Base-by-base conservation (phyloP, 371 early-diverging fungal genomes). In the Mortierella sp. region DNA sequence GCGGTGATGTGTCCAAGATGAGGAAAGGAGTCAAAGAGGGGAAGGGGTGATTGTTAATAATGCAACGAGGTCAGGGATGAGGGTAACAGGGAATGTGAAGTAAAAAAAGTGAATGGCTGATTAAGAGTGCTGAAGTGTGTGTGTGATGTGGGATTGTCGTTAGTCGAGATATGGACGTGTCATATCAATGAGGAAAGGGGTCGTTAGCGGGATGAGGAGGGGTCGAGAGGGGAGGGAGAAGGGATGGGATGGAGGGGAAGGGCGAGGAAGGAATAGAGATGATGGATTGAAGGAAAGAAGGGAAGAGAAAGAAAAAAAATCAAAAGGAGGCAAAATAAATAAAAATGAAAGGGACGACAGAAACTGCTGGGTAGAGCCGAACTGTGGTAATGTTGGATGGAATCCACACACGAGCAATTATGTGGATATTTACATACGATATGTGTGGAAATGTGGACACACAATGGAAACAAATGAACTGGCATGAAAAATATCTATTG, bases 151-250 rank as follows among this genome's bases (percentile, higher is more conserved):
- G 9, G n/a, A 24, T 29, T 26, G 45, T 66, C 66, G 66, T 66
- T 55, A 44, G 31, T 43, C n/a, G 26, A 13, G 74, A 79, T 79
- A 79, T 73, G 67, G 70, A 64, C 53, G 79, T 74, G 48, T 72
- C 79, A 79, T 74, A 79, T 73, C 79, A 79, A 70, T 73, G 71
- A 26, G 68, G 79, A 71, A 69, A 65, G 79, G 73, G 79, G 69
- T 78, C 79, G 79, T 79, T 65, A 78, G 39, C 10, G 34, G n/a
- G 31, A 34, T 5, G 34, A n/a, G 40, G 19, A 47, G 53, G 13
- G 37, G 31, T 13, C 24, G 4, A 52, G 29, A 41, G 43, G 22
- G 29, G 58, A 66, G 73, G 53, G 37, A 22, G 53, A 48, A 26
- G 64, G 47, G 67, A 8, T 52, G 45, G 37, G 31, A 45, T 4